Conservation (phyloP, 148 eudicot genomes). For the Pharnaceum exiguum region DNA sequence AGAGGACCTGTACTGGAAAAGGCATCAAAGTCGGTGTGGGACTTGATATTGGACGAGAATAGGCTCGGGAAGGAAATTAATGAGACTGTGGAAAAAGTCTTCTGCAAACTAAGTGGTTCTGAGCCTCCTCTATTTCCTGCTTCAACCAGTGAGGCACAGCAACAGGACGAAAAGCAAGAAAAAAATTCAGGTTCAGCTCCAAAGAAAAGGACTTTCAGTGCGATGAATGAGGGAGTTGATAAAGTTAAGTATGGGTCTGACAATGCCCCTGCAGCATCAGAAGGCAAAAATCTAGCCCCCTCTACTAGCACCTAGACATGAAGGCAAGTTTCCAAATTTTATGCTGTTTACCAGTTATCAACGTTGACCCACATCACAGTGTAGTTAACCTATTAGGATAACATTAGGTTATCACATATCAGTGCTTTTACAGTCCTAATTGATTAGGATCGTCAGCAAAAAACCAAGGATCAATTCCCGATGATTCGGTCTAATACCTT, state of each 20-base stretch:
- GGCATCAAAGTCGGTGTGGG: slow-evolving; percentile 97
- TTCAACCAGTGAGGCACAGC: slow-evolving; percentile 32
- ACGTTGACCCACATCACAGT: background rate
- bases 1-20: slow-evolving; percentile 95
- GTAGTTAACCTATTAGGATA: background rate
- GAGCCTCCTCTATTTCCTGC: slow-evolving; percentile 72
- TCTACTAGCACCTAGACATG: slow-evolving; percentile 5
- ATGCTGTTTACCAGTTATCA: background rate
- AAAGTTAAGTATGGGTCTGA: slow-evolving; percentile 24
- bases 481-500: no score
- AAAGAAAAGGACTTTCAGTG: slow-evolving; percentile 60
- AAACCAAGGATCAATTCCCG: no score
- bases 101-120: slow-evolving; percentile 79
- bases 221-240: slow-evolving; percentile 41
- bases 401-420: no score
- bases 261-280: slow-evolving; percentile 18
- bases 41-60: slow-evolving; percentile 65
- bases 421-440: no score
- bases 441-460: no score
- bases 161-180: slow-evolving; percentile 35
- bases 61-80: slow-evolving; percentile 82
- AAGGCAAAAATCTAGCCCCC: slow-evolving; percentile 14
- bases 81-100: slow-evolving; percentile 86
- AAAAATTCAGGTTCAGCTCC: slow-evolving; percentile 38
- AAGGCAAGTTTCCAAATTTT: background rate